Percentiles rank a stretch among this genome's conserved stretches.
Conservation (phyloP, 768 basidiomycete genomes). For the Brasilioporus rufonigricans region DNA sequence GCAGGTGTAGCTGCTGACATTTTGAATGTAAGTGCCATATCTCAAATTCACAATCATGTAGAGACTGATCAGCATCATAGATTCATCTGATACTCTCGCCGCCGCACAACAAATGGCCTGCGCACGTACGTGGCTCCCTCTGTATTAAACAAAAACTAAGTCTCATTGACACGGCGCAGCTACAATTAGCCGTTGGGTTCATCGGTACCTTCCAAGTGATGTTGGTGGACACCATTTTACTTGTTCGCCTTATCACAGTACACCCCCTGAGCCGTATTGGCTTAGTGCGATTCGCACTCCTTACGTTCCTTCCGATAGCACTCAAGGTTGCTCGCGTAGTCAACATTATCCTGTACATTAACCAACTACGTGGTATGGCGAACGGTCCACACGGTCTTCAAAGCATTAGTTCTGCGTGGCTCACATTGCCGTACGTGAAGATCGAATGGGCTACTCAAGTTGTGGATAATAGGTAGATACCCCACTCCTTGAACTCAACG, state of each 20-base stretch:
- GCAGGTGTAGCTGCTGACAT: conserved; percentile 4
- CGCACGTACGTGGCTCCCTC: background rate
- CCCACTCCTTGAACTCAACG: background rate
- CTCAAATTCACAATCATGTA: no score
- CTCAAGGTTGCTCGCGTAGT: conserved; percentile 20
- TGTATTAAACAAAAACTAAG: background rate
- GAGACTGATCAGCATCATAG: conserved; percentile 8
- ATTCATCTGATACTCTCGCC: conserved; percentile 19
- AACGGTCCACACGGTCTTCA: background rate
- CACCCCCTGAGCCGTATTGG: conserved; percentile 13
- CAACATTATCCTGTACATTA: conserved; percentile 18
- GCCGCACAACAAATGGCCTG: conserved; percentile 12
- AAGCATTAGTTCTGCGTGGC: conserved; percentile 8
- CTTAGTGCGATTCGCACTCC: conserved; percentile 7
- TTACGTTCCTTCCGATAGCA: conserved; percentile 17
- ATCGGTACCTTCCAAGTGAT: conserved; percentile 22
- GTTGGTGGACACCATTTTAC: conserved; percentile 21
- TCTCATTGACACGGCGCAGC: background rate
- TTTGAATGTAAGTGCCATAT: conserved; percentile 1
- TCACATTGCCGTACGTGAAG: conserved; percentile 25
- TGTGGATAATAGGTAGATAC: conserved; percentile 26
- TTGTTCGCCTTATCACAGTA: conserved; percentile 22
- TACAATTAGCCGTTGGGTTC: conserved; percentile 21
- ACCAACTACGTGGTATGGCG: background rate
- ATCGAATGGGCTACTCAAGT: conserved; percentile 31